phyloP scores from a whole-genome alignment of 2,329 filamentous ascomycete genomes.

The Colletotrichum paranaense region DNA sequence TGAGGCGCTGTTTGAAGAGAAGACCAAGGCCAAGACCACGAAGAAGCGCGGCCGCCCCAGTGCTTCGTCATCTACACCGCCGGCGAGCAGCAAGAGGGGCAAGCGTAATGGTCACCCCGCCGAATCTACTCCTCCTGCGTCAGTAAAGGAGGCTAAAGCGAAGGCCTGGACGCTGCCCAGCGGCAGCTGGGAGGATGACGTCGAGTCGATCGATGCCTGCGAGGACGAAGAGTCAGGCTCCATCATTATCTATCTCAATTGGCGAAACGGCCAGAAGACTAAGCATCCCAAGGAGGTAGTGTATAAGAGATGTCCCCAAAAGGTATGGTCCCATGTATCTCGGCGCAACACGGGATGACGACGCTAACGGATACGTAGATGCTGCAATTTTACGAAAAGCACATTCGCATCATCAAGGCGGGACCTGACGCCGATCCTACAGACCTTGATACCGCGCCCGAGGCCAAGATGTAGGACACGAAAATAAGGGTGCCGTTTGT shows the following conservation, averaged over 20 bases:
- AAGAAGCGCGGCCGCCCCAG: constrained; percentile 68
- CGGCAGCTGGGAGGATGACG: constrained; percentile 82
- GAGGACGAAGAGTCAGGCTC: constrained; percentile 71
- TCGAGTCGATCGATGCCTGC: constrained; percentile 77
- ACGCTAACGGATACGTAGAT: constrained; percentile 53
- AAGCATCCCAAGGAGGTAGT: constrained; percentile 76
- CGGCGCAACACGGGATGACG: not conserved
- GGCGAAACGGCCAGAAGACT: constrained; percentile 80
- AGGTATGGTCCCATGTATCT: constrained; percentile 56
- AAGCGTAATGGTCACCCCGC: constrained; percentile 62
- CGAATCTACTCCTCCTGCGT: constrained; percentile 60
- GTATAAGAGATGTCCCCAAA: constrained; percentile 83
- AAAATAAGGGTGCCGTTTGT: not conserved
- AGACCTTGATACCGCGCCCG: constrained; percentile 29
- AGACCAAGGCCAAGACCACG: constrained; percentile 59
- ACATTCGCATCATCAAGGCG: constrained; percentile 64
- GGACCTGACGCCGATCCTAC: constrained; percentile 34
- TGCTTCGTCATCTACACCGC: constrained; percentile 49
- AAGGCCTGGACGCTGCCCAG: constrained; percentile 73
- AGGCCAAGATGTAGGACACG: not conserved
- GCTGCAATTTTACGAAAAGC: constrained; percentile 69
- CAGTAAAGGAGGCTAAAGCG: constrained; percentile 49
- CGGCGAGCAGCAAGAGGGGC: constrained; percentile 56
- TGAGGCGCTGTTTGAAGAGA: constrained; percentile 63
- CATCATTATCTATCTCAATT: constrained; percentile 76